Conservation (phyloP, 495 filamentous ascomycete genomes). For the Aspergillus hancockii region DNA sequence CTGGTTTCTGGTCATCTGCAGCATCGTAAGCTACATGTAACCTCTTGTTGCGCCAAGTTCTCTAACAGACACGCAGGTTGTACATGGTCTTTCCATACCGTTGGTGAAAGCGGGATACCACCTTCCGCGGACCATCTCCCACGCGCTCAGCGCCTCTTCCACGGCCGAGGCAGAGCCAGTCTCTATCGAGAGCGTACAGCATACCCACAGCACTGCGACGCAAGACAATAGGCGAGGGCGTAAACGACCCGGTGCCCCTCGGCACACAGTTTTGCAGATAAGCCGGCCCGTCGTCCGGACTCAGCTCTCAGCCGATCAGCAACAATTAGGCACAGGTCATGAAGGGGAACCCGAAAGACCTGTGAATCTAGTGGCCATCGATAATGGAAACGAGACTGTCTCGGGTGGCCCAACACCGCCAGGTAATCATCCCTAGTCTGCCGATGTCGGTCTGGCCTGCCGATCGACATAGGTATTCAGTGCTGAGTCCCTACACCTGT, state of each 20-base stretch:
- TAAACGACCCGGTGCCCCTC: constrained; percentile 30
- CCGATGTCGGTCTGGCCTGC: neutral
- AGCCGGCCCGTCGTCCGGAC: constrained; percentile 47
- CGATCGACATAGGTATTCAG: neutral
- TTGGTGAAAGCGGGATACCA: constrained; percentile 80
- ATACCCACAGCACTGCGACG: constrained; percentile 42
- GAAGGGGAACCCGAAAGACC: constrained; percentile 38
- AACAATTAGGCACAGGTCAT: constrained; percentile 26
- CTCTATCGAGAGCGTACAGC: constrained; percentile 28
- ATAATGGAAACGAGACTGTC: neutral
- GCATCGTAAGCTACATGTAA: constrained; percentile 67
- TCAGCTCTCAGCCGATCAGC: constrained; percentile 11
- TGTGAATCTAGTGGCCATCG: constrained; percentile 30
- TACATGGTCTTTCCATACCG: constrained; percentile 84
- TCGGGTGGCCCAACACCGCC: neutral
- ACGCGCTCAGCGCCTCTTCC: constrained; percentile 46
- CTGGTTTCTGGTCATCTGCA: constrained; percentile 86
- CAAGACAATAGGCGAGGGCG: constrained; percentile 29
- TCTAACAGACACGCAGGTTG: constrained; percentile 54
- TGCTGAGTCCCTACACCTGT: neutral
- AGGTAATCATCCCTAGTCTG: neutral
- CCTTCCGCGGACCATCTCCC: constrained; percentile 74
- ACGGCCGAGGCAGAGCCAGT: constrained; percentile 33
- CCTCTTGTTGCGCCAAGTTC: neutral
- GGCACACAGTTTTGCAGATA: constrained; percentile 51